Evolutionary conservation across 2,329 filamentous ascomycete genomes (phyloP).

Genomic region (Fusarium protoensiforme): DNA sequence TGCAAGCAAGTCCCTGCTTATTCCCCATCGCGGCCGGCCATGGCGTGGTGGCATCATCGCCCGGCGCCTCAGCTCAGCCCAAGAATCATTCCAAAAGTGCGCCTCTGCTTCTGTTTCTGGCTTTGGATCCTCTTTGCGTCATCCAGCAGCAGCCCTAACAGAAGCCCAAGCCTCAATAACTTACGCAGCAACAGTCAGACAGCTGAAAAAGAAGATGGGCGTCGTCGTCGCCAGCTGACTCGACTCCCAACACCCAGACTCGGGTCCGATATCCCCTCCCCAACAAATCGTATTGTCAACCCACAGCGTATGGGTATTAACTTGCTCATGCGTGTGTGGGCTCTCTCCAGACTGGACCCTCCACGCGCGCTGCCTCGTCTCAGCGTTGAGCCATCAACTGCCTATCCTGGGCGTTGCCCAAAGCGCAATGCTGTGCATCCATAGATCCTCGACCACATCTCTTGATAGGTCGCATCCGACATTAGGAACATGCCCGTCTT

Average conservation of each 20-base stretch:
- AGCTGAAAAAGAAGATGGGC: not conserved
- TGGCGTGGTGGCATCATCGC: slow-evolving; percentile 9
- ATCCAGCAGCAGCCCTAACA: not conserved
- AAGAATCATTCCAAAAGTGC: not conserved
- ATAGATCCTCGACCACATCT: not conserved
- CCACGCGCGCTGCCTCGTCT: slow-evolving; percentile 26
- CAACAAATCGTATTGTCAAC: slow-evolving; percentile 16
- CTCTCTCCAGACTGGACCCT: slow-evolving; percentile 20
- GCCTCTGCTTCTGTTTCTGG: not conserved
- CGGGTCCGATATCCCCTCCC: not conserved
- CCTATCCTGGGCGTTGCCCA: slow-evolving; percentile 2
- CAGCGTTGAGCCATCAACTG: slow-evolving; percentile 8
- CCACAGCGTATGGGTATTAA: slow-evolving; percentile 2
- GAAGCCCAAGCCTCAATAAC: not conserved
- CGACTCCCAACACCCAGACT: slow-evolving; percentile 18
- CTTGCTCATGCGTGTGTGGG: slow-evolving; percentile 27
- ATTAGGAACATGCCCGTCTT: not conserved
- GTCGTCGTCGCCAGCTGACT: slow-evolving; percentile 24
- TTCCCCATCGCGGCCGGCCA: not conserved
- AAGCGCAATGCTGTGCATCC: slow-evolving; percentile 10
- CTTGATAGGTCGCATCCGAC: slow-evolving; percentile 16
- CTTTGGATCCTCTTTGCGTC: not conserved
- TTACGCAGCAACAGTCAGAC: not conserved
- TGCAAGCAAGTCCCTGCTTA: slow-evolving; percentile 5
- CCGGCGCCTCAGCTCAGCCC: slow-evolving; percentile 1